phyloP scores from a whole-genome alignment of 2,329 filamentous ascomycete genomes.

The Dothistroma pini region DNA sequence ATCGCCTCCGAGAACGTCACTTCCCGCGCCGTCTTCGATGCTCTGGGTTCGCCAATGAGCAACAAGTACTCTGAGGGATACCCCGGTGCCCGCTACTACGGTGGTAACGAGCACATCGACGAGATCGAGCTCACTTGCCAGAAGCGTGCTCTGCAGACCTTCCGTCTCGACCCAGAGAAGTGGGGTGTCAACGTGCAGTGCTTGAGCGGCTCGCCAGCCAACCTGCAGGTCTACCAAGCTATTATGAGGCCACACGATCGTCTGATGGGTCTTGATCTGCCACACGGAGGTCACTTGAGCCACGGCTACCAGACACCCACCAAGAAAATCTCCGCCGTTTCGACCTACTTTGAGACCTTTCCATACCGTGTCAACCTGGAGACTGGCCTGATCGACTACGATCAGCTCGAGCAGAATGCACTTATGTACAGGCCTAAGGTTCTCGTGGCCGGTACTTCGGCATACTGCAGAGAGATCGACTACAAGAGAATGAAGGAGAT shows the following conservation, averaged over 20 bases:
- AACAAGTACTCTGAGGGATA: conserved; percentile 99
- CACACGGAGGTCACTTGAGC: conserved; percentile 91
- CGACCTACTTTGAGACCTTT: conserved; percentile 98
- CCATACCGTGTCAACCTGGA: conserved; percentile 87
- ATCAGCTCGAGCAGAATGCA: conserved; percentile 84
- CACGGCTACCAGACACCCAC: conserved; percentile 96
- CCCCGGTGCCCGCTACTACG: conserved; percentile 97
- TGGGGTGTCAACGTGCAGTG: conserved; percentile 99
- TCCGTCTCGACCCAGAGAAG: conserved; percentile 78
- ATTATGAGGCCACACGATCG: conserved; percentile 89
- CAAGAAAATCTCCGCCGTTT: conserved; percentile 82
- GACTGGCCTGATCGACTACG: conserved; percentile 97
- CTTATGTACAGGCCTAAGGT: conserved; percentile 92
- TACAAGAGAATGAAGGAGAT: conserved; percentile 96
- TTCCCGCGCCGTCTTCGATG: conserved; percentile 96
- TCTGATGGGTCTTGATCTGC: conserved; percentile 94
- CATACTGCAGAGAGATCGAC: conserved; percentile 97
- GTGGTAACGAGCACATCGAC: conserved; percentile 98
- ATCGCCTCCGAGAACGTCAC: conserved; percentile 99
- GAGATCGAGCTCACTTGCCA: conserved; percentile 94
- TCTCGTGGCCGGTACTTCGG: conserved; percentile 92
- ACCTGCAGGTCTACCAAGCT: conserved; percentile 84
- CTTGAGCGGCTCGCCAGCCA: conserved; percentile 73
- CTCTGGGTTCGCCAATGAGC: conserved; percentile 85
- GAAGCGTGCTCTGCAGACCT: conserved; percentile 84